Conservation (phyloP, 2,329 filamentous ascomycete species). For the Fusarium sp. region DNA sequence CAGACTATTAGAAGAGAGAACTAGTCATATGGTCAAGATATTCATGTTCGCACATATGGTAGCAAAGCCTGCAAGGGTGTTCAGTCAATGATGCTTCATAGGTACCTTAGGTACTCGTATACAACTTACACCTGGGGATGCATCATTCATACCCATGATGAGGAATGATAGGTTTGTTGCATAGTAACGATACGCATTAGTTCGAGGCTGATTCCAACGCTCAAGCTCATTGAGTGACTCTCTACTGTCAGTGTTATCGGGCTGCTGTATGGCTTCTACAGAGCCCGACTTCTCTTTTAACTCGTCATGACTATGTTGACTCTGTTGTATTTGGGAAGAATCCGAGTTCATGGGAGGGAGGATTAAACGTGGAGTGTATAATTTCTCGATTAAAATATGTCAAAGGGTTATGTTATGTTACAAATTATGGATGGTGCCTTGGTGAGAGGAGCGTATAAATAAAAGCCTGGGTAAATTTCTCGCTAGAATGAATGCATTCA, state of each 20-base stretch:
- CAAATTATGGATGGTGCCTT: neutral
- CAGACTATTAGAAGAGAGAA: neutral
- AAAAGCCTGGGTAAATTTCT: constrained; percentile 12
- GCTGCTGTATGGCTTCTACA: constrained; percentile 8
- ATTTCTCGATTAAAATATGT: neutral
- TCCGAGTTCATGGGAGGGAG: neutral
- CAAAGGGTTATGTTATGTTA: neutral
- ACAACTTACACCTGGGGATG: constrained; percentile 68
- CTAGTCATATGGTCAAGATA: neutral
- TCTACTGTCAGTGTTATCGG: neutral
- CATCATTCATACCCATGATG: constrained; percentile 77
- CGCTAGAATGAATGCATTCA: constrained; percentile 6
- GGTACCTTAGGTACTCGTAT: neutral
- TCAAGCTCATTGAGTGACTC: constrained; percentile 49
- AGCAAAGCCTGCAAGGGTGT: constrained; percentile 56
- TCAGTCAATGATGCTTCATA: constrained; percentile 12
- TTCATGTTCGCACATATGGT: constrained; percentile 53
- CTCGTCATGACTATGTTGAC: constrained; percentile 9
- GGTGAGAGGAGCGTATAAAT: neutral
- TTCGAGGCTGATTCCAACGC: constrained; percentile 71
- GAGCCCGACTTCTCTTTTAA: constrained; percentile 7
- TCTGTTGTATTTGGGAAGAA: neutral
- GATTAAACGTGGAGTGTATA: neutral
- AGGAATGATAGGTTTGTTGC: constrained; percentile 71
- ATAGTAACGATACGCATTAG: constrained; percentile 68